phyloP scores from a whole-genome alignment of 768 basidiomycete species.

The Trametes maxima region DNA sequence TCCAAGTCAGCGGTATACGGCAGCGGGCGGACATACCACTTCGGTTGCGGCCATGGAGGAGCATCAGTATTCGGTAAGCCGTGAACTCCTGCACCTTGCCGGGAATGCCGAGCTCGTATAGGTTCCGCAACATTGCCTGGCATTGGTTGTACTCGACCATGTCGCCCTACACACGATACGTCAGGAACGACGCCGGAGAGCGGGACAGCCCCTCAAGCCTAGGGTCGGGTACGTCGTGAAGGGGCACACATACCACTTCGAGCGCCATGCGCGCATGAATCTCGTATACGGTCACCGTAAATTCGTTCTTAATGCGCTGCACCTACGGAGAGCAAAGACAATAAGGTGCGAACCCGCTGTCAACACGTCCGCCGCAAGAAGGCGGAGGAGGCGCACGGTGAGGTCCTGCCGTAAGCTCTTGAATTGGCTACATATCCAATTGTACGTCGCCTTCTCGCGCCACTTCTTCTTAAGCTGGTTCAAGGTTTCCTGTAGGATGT shows the following conservation, averaged over 20 bases:
- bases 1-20: not conserved
- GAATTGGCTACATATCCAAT: slow-evolving; percentile 97
- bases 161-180: slow-evolving; percentile 65
- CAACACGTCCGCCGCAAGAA: slow-evolving; percentile 16
- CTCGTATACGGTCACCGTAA: slow-evolving; percentile 96
- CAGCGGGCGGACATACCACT: slow-evolving; percentile 65
- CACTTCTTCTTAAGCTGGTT: slow-evolving; percentile 86
- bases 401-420: slow-evolving; percentile 97
- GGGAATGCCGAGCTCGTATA: slow-evolving; percentile 92
- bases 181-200: slow-evolving; percentile 3
- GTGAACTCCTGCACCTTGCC: slow-evolving; percentile 96
- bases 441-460: slow-evolving; percentile 75
- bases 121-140: slow-evolving; percentile 83
- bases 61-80: slow-evolving; percentile 95
- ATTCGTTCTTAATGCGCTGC: slow-evolving; percentile 97
- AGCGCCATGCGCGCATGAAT: slow-evolving; percentile 98
- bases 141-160: slow-evolving; percentile 99
- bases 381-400: slow-evolving; percentile 64
- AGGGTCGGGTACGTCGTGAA: not conserved
- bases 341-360: slow-evolving; percentile 21
- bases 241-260: slow-evolving; percentile 65
- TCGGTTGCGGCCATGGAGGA: slow-evolving; percentile 90
- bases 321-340: slow-evolving; percentile 56
- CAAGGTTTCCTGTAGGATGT: slow-evolving; percentile 83
- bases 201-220: not conserved